Evolutionary conservation across 148 eudicot genomes (phyloP), one percentile per base, ranked within the genome.

Genomic region (Cornus suecica): DNA sequence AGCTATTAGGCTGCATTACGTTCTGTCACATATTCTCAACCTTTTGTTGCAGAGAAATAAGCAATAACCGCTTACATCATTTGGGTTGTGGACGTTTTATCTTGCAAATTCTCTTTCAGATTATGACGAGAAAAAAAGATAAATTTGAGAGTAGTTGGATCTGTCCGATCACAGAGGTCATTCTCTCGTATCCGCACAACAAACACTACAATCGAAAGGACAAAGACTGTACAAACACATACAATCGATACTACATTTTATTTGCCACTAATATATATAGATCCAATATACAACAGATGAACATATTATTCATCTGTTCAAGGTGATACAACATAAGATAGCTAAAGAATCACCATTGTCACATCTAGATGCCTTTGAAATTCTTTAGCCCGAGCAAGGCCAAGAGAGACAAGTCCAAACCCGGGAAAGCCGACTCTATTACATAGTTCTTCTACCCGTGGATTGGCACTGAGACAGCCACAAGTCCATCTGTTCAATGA

Each of bases 401-500:
- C n/a, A n/a, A n/a, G n/a, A n/a, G n/a, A n/a, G n/a, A n/a, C n/a
- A n/a, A n/a, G n/a, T n/a, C n/a, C n/a, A n/a, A n/a, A n/a, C n/a
- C n/a, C n/a, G n/a, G n/a, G n/a, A n/a, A n/a, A n/a, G 29, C 9
- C 4, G 48, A 26, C 30, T 10, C 14, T 68, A 45, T 85, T 74
- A 94, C 58, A 88, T 75, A 30, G 84, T 68, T 27, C 88, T 88
- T 86, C 85, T 75, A 76, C 79, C 84, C 25, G 75, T 45, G 64
- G 77, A 83, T 75, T 86, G 90, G 80, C 99, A 96, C 83, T 93
- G 85, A 27, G 99, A 93, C 77, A 96, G 79, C 99, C 99, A 96
- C 80, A 91, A 74, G 80, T 93, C 99, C 51, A 96, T 96, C 51
- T 90, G 83, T 66, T 87, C 93, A 10, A 82, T 82, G 34, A 96